These are phyloP conservation scores for Lecanoromycetidae sp. DNA, from an alignment of 2,329 filamentous ascomycete species.

Conservation along the genomic window DNA sequence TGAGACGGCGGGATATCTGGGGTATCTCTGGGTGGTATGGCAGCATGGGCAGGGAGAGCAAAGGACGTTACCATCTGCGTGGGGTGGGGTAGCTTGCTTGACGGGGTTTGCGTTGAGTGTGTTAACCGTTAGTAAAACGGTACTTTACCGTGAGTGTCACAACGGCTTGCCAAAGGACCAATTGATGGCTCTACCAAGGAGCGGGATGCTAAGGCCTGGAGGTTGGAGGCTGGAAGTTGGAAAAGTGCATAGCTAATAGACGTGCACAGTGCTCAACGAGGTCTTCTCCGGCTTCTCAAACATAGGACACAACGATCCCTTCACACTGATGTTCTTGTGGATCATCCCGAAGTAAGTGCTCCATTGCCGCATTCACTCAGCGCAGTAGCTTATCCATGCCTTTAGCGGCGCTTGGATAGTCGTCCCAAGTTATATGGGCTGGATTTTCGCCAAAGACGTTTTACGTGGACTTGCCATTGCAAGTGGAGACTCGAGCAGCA, in stretches of 20 bases:
- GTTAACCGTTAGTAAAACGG: slow-evolving; percentile 57
- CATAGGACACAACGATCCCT: slow-evolving; percentile 48
- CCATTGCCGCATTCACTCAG: not conserved
- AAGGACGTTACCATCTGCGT: slow-evolving; percentile 21
- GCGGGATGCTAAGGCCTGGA: not conserved
- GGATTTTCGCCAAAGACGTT: slow-evolving; percentile 49
- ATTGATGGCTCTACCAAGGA: not conserved
- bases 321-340: slow-evolving; percentile 46
- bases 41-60: slow-evolving; percentile 27
- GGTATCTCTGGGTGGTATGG: slow-evolving; percentile 47
- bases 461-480: slow-evolving; percentile 44
- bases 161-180: not conserved
- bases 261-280: slow-evolving; percentile 45
- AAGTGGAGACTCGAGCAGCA: slow-evolving; percentile 10
- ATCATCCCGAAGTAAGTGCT: slow-evolving; percentile 52
- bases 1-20: slow-evolving; percentile 54
- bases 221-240: not conserved
- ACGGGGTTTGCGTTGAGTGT: slow-evolving; percentile 47
- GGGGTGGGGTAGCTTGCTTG: slow-evolving; percentile 37
- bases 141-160: slow-evolving; percentile 48
- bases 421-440: slow-evolving; percentile 50
- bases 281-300: slow-evolving; percentile 48
- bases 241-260: not conserved
- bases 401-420: slow-evolving; percentile 51
- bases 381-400: not conserved